Conservation (phyloP, 805 yeast genomes). For the Metschnikowia dekortorum region DNA sequence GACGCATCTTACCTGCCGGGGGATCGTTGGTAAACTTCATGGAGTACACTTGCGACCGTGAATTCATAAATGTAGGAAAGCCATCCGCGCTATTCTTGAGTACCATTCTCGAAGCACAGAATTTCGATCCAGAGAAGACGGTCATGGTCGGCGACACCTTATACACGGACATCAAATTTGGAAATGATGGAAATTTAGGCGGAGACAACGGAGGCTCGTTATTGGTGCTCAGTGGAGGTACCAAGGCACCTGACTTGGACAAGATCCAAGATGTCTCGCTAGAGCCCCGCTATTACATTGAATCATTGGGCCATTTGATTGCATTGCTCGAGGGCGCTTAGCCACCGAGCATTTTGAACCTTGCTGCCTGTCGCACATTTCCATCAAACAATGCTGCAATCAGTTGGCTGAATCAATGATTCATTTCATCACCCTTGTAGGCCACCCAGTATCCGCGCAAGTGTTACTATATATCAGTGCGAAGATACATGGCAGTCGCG, state of each 20-base stretch:
- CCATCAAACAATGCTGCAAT: too few relatives aligned
- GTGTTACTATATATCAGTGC: not conserved
- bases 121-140: constrained; percentile 25
- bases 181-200: constrained; percentile 37
- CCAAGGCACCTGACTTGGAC: constrained; percentile 23
- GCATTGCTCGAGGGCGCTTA: constrained; percentile 7
- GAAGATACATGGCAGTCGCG: not conserved
- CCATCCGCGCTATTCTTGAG: constrained; percentile 32
- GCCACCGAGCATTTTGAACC: not conserved
- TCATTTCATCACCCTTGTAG: not conserved
- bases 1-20: constrained; percentile 37
- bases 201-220: constrained; percentile 26
- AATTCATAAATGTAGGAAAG: constrained; percentile 35
- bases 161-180: constrained; percentile 41
- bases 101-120: constrained; percentile 23
- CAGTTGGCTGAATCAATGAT: not conserved
- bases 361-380: too few relatives aligned
- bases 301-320: constrained; percentile 29
- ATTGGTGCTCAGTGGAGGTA: constrained; percentile 37
- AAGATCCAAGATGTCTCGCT: constrained; percentile 14
- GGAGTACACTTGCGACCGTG: constrained; percentile 32
- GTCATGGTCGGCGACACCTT: constrained; percentile 41
- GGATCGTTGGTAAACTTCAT: constrained; percentile 37
- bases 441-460: not conserved
- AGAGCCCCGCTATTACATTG: constrained; percentile 28